Conservation (phyloP, 2,329 filamentous ascomycete species). For the Acrodontium crateriforme region DNA sequence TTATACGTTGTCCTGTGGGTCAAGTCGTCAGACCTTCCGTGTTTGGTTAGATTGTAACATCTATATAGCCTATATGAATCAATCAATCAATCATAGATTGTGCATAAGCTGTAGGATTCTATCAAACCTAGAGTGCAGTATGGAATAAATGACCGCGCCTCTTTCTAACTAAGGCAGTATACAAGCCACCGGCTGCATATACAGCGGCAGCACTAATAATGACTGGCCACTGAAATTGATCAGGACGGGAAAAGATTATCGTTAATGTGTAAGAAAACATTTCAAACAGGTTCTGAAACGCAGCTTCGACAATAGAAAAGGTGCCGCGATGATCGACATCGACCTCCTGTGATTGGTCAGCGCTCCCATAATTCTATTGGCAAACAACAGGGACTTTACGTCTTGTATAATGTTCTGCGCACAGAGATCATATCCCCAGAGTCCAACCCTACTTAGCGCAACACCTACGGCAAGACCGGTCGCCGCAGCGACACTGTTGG, state of each 20-base stretch:
- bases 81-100: too few relatives aligned
- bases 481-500: too few relatives aligned
- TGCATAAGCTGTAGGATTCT: too few relatives aligned
- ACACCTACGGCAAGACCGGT: slow-evolving; percentile 25
- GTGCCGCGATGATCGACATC: slow-evolving; percentile 38
- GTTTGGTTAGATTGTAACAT: too few relatives aligned
- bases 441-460: slow-evolving; percentile 28
- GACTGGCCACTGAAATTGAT: slow-evolving; percentile 49
- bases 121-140: too few relatives aligned
- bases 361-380: neutral
- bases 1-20: too few relatives aligned
- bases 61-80: too few relatives aligned
- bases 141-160: slow-evolving; percentile 50
- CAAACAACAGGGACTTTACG: slow-evolving; percentile 10
- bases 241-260: slow-evolving; percentile 47
- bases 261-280: slow-evolving; percentile 52
- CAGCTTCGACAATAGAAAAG: slow-evolving; percentile 56
- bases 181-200: slow-evolving; percentile 34
- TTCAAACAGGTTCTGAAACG: slow-evolving; percentile 57
- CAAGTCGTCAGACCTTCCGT: too few relatives aligned
- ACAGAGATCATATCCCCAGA: slow-evolving; percentile 36
- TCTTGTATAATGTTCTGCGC: slow-evolving; percentile 35
- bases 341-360: slow-evolving; percentile 17
- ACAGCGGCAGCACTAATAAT: slow-evolving; percentile 44
- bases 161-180: slow-evolving; percentile 42